A percentile compares a stretch with the other conserved stretches of the same genome.
Evolutionary conservation across 768 basidiomycete genomes (phyloP).

Genomic region (Trametes meyenii): DNA sequence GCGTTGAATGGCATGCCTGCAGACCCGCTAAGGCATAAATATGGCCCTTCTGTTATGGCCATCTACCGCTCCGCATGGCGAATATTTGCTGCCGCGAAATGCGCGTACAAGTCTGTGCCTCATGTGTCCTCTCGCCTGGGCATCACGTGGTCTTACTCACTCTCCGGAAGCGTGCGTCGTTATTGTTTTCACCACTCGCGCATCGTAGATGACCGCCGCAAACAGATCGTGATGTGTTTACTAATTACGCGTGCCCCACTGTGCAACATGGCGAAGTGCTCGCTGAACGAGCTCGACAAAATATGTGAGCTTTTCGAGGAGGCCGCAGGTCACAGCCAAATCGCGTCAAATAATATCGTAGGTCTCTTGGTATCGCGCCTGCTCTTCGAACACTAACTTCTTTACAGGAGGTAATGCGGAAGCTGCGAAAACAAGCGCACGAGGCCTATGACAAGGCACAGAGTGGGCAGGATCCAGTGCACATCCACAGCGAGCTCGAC

Average conservation of each 20-base stretch:
- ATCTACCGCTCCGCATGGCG: constrained; percentile 75
- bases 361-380: not conserved
- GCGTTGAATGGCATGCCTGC: constrained; percentile 61
- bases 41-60: constrained; percentile 70
- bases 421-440: constrained; percentile 35
- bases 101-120: constrained; percentile 45
- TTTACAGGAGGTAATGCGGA: constrained; percentile 33
- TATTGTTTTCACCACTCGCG: not conserved
- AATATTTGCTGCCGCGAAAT: constrained; percentile 51
- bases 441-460: constrained; percentile 31
- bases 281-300: constrained; percentile 40
- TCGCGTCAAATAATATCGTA: constrained; percentile 34
- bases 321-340: constrained; percentile 28
- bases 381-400: not conserved
- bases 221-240: constrained; percentile 47
- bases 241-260: constrained; percentile 41
- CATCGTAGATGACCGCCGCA: not conserved
- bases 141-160: constrained; percentile 65
- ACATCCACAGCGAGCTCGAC: constrained; percentile 34
- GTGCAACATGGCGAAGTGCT: constrained; percentile 39
- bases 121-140: constrained; percentile 48
- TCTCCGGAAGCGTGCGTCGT: constrained; percentile 62
- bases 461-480: constrained; percentile 11
- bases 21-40: constrained; percentile 62
- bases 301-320: constrained; percentile 36